These are phyloP conservation scores for Aspergillus campestris DNA, from an alignment of 495 filamentous ascomycete species.

Conservation along the genomic window DNA sequence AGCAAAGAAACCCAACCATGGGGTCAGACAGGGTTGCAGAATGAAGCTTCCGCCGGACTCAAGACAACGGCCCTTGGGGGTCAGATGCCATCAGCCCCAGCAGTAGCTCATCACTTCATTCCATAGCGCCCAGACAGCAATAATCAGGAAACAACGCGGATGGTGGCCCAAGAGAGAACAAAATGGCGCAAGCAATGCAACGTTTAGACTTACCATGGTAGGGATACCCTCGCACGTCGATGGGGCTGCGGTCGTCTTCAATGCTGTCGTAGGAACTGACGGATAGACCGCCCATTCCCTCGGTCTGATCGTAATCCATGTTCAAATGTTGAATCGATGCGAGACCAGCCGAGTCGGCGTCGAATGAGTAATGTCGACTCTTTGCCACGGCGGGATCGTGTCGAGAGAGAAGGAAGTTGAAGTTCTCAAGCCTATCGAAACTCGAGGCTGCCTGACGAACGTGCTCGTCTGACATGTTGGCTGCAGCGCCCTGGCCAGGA, in stretches of 20 bases:
- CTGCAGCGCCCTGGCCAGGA: slow-evolving; percentile 12
- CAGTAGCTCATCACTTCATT: slow-evolving; percentile 11
- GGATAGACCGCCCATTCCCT: slow-evolving; percentile 40
- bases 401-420: slow-evolving; percentile 35
- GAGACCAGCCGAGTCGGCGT: slow-evolving; percentile 30
- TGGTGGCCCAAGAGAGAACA: slow-evolving; percentile 13
- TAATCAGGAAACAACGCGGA: slow-evolving; percentile 14
- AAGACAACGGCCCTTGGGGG: neutral
- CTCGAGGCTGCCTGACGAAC: slow-evolving; percentile 20
- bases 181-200: slow-evolving; percentile 36
- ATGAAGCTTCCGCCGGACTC: neutral
- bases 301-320: slow-evolving; percentile 41
- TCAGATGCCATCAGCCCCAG: neutral
- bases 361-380: slow-evolving; percentile 37
- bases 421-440: slow-evolving; percentile 36
- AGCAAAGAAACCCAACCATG: neutral
- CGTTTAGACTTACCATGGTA: slow-evolving; percentile 36
- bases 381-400: slow-evolving; percentile 28
- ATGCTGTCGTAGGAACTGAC: slow-evolving; percentile 44
- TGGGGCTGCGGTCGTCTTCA: slow-evolving; percentile 36
- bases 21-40: too few relatives aligned
- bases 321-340: slow-evolving; percentile 29
- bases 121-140: slow-evolving; percentile 6
- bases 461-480: slow-evolving; percentile 35
- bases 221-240: slow-evolving; percentile 37